Evolutionary conservation across 345 rosid species (phyloP), one percentile per base, ranked within the genome.

Genomic region (Fremontodendron californicum): DNA sequence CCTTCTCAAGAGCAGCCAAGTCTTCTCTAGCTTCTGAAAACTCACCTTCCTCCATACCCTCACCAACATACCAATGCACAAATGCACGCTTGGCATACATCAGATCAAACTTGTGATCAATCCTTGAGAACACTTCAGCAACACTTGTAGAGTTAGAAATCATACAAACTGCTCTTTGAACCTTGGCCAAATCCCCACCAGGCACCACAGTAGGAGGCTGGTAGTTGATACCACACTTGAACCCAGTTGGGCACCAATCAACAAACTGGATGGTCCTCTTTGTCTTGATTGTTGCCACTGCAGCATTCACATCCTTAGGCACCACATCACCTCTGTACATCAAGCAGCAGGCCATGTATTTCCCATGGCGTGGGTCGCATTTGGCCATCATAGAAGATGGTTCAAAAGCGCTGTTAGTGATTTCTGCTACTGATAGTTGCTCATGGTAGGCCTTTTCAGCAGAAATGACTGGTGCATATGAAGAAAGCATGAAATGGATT

Each of bases 41-140:
- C 69, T 91, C 95, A 4, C 95, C 93, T 77, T 91, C 95, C 78
- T 91, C 94, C 93, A 91, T 91, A 31, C 93, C 95, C 83, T 89
- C 95, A 74, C 95, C 95, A 0, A 91, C 93, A 0, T 91, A 91
- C 95, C 91, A 91, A 78, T 89, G 95, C 16, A 91, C 95, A 1
- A 91, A 91, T 18, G 95, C 95, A 67, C 93, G 88, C 80, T 90
- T 90, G 0, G 92, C 87, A 31, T 90, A 90, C 94, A 90, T 90
- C 42, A 90, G 90, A 74, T 89, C 95, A 0, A 91, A 89, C 82
- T 91, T 91, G 82, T 89, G 91, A 62, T 91, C 93, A 67, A 91
- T 91, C 60, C 94, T 86, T 0, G 90, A 86, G 84, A 91, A 91
- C 55, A 91, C 94, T 81, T 91, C 94, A 2, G 93, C 94, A 0